Base-by-base conservation (phyloP, 129 eudicot genomes). In the Flaveria bidentis region DNA sequence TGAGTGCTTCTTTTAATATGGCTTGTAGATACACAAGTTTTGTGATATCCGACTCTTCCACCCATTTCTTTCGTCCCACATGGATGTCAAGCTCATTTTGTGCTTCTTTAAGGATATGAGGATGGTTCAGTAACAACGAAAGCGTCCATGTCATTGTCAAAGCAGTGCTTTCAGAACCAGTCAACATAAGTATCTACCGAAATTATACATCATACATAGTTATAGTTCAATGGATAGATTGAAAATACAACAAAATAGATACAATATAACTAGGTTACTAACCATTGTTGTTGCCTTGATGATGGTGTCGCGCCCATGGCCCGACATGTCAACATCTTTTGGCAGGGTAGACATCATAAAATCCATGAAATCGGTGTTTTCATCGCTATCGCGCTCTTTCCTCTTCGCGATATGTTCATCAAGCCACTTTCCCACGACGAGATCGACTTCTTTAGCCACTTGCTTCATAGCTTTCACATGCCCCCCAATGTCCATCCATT, bases 401-500 rank as follows among this genome's bases (percentile, higher is more conserved):
- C 82, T 67, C 39, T 62, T 81, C 20, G 76, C 53, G 7, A 78
- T 33, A 69, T 82, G 87, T 23, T 88, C 85, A 9, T 81, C 63
- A 12, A 88, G 69, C 93, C 90, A 47, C 53, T 67, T 42, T 36
- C 74, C 26, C 69, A 69, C 2, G 65, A 82, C 47, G 6, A 8
- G 13, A 51, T 88, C 93, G 20, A 85, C n/a, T 22, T 78, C 83
- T 58, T 81, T 78, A 0, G 51, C 69, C 11, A 71, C 73, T 39
- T 78, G 46, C 58, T 83, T 83, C 93, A 85, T 78, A 10, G 68
- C 76, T 64, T 81, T 85, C 60, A 88, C 14, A 63, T 83, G 62
- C 17, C 92, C 92, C 15, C 89, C 87, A 47, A 88, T 75, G 52
- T 88, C 92, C 82, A 85, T 4, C 92, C 92, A 88, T 69, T 85